These are phyloP conservation scores for Melampsora americana DNA, from an alignment of 1,284 basidiomycete genomes.

Conservation along the genomic window DNA sequence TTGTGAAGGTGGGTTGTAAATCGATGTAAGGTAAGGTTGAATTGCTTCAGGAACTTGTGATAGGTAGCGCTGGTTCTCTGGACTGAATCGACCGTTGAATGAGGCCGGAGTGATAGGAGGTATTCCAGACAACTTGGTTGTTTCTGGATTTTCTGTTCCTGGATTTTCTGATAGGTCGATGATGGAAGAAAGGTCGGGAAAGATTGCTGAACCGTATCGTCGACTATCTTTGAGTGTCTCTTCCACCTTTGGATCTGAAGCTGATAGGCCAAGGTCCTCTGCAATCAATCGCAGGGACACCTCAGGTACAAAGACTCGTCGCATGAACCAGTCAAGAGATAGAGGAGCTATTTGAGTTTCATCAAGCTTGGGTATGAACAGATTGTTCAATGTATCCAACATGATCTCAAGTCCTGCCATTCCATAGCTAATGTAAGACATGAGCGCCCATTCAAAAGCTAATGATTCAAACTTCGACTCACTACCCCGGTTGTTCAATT, in stretches of 20 bases:
- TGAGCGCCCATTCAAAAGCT: too few species aligned
- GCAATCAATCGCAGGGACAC: conserved; percentile 9
- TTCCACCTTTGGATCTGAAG: neutral
- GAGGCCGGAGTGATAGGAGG: too few species aligned
- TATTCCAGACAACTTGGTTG: too few species aligned
- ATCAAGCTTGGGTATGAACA: neutral
- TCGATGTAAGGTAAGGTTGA: too few species aligned
- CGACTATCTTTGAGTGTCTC: conserved; percentile 6
- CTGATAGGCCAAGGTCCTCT: conserved; percentile 1
- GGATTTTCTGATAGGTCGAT: too few species aligned
- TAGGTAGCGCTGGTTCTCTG: too few species aligned
- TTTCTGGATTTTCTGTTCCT: too few species aligned
- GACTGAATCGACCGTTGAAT: too few species aligned
- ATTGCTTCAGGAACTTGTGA: too few species aligned
- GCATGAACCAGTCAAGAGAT: conserved; percentile 4
- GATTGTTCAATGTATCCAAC: neutral
- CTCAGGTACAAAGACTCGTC: conserved; percentile 11
- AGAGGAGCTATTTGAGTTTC: neutral
- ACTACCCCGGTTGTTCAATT: conserved; percentile 9
- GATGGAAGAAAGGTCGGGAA: conserved; percentile 5
- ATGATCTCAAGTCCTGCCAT: conserved; percentile 10
- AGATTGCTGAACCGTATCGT: neutral
- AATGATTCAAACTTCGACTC: too few species aligned
- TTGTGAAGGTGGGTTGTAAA: too few species aligned
- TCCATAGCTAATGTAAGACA: neutral